These are phyloP conservation scores for Melampsora larici-populina DNA, from an alignment of 1,284 basidiomycete genomes.

Conservation along the genomic window DNA sequence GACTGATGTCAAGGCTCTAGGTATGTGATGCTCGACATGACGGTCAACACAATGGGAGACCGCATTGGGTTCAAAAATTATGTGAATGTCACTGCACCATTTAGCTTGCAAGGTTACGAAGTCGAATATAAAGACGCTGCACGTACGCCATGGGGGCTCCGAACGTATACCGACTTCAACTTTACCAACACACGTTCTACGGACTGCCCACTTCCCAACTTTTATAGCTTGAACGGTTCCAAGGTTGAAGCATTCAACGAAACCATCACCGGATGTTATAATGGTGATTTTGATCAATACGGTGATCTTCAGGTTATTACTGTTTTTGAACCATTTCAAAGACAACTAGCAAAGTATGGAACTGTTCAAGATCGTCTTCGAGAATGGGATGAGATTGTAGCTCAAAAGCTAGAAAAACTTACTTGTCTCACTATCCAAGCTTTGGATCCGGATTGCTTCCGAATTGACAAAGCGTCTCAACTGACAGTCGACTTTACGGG, in stretches of 20 bases:
- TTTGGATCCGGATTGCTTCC: slow-evolving; percentile 46
- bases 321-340: slow-evolving; percentile 69
- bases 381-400: slow-evolving; percentile 45
- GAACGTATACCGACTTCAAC: slow-evolving; percentile 74
- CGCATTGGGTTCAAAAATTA: slow-evolving; percentile 77
- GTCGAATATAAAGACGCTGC: slow-evolving; percentile 70
- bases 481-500: slow-evolving; percentile 45
- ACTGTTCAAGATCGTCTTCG: slow-evolving; percentile 56
- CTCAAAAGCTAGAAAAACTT: slow-evolving; percentile 42
- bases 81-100: slow-evolving; percentile 74
- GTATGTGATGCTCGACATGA: slow-evolving; percentile 85
- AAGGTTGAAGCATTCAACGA: slow-evolving; percentile 59
- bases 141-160: slow-evolving; percentile 77
- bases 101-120: slow-evolving; percentile 69
- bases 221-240: slow-evolving; percentile 72
- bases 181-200: slow-evolving; percentile 64
- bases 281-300: slow-evolving; percentile 84
- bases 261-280: slow-evolving; percentile 66
- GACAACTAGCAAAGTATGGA: slow-evolving; percentile 86
- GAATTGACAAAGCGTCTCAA: slow-evolving; percentile 47
- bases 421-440: slow-evolving; percentile 45
- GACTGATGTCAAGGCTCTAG: slow-evolving; percentile 17
- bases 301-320: slow-evolving; percentile 93
- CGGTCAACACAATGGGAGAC: slow-evolving; percentile 84
- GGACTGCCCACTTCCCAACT: slow-evolving; percentile 69